Conservation (phyloP, 768 basidiomycete genomes). For the Boletus sp. region DNA sequence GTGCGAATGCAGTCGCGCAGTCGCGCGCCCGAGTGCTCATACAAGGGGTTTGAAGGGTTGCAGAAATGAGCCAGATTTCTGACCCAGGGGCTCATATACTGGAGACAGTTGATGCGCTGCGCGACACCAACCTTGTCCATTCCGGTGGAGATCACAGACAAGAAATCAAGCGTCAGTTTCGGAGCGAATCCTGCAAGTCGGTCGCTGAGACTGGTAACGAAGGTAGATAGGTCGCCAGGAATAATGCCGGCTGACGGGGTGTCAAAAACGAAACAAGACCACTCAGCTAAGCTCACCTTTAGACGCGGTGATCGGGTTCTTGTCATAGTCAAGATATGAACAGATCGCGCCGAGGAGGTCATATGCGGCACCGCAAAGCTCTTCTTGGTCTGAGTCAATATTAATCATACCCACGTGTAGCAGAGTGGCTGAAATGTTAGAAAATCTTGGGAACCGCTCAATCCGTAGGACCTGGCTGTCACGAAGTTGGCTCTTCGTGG, state of each 20-base stretch:
- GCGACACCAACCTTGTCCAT: constrained; percentile 45
- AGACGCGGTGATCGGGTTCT: constrained; percentile 62
- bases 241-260: constrained; percentile 57
- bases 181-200: constrained; percentile 71
- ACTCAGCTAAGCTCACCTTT: constrained; percentile 47
- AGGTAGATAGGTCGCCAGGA: constrained; percentile 60
- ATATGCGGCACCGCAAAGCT: constrained; percentile 75
- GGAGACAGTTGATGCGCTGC: constrained; percentile 69
- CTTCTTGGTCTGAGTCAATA: constrained; percentile 68
- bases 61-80: constrained; percentile 71
- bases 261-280: not conserved
- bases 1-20: constrained; percentile 80
- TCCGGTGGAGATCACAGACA: constrained; percentile 75
- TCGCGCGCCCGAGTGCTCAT: constrained; percentile 68
- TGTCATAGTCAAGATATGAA: constrained; percentile 73
- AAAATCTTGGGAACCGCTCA: constrained; percentile 72
- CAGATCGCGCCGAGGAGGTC: constrained; percentile 77
- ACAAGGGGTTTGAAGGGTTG: constrained; percentile 64
- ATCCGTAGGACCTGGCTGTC: constrained; percentile 47
- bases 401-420: constrained; percentile 85
- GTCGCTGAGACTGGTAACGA: constrained; percentile 66
- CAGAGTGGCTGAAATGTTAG: constrained; percentile 81
- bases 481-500: constrained; percentile 69
- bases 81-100: constrained; percentile 88
- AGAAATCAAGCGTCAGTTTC: constrained; percentile 81